Conservation (phyloP, 1,139 yeast species). For the Kodamaea anthophila region DNA sequence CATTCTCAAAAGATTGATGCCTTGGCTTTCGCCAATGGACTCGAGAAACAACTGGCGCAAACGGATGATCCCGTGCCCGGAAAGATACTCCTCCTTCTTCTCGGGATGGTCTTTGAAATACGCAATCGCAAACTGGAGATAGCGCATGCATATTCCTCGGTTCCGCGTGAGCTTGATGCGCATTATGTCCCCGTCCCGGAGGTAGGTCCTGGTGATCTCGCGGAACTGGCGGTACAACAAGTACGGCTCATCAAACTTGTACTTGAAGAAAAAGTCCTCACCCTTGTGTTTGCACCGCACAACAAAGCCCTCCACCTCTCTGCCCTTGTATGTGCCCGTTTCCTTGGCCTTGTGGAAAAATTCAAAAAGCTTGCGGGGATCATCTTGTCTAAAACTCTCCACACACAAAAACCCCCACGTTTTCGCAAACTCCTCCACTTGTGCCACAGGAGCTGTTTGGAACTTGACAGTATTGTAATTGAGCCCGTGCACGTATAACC, state of each 20-base stretch:
- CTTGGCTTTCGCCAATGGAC: constrained; percentile 25
- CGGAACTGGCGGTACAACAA: constrained; percentile 85
- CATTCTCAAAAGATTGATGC: constrained; percentile 25
- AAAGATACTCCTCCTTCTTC: constrained; percentile 38
- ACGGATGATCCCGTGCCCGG: constrained; percentile 70
- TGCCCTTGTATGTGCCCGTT: constrained; percentile 65
- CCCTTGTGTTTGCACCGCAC: constrained; percentile 45
- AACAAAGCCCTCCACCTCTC: constrained; percentile 92
- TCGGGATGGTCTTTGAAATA: constrained; percentile 42
- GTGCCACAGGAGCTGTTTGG: constrained; percentile 54
- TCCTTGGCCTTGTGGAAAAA: constrained; percentile 54
- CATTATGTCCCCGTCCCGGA: constrained; percentile 19
- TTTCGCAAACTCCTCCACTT: constrained; percentile 55
- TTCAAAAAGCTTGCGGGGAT: constrained; percentile 34
- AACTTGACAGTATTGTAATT: constrained; percentile 65
- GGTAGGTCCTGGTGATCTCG: constrained; percentile 66
- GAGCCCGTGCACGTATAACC: constrained; percentile 85
- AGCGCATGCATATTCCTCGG: constrained; percentile 55
- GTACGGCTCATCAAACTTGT: constrained; percentile 93
- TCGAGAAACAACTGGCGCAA: constrained; percentile 57
- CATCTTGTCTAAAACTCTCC: constrained; percentile 35
- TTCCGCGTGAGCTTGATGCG: constrained; percentile 41
- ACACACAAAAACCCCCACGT: constrained; percentile 69
- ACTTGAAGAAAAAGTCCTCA: constrained; percentile 76
- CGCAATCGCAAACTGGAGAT: constrained; percentile 60